Conservation (phyloP, 352 stramenopile species). For the Phytophthora hibernalis region DNA sequence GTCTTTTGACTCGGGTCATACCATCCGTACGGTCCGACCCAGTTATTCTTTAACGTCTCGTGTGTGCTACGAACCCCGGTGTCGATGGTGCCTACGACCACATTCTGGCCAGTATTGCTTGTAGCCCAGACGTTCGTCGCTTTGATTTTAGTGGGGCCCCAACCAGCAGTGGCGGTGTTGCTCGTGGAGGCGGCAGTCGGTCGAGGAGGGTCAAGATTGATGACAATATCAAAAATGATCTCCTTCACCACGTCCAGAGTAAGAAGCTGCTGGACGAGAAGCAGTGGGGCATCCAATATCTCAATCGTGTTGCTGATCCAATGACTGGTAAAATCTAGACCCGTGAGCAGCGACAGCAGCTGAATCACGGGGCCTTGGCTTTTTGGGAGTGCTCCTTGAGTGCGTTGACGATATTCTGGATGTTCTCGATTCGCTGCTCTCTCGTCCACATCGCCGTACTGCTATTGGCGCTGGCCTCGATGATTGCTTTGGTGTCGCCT, state of each 20-base stretch:
- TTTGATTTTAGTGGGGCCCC: conserved; percentile 46
- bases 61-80: conserved; percentile 48
- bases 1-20: conserved; percentile 46
- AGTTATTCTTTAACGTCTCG: conserved; percentile 44
- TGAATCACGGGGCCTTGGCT: conserved; percentile 20
- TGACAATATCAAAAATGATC: conserved; percentile 37
- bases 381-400: conserved; percentile 23
- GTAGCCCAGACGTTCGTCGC: conserved; percentile 44
- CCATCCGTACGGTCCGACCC: conserved; percentile 45
- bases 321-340: conserved; percentile 16
- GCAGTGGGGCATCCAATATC: conserved; percentile 34
- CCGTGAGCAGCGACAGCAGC: conserved; percentile 13
- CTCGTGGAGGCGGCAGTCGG: conserved; percentile 26
- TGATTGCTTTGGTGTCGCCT: conserved; percentile 3
- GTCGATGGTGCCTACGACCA: conserved; percentile 53
- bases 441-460: conserved; percentile 30
- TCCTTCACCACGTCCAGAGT: conserved; percentile 29
- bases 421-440: conserved; percentile 22
- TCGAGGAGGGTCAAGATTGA: conserved; percentile 20
- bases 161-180: conserved; percentile 35
- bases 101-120: conserved; percentile 36
- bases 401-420: conserved; percentile 26
- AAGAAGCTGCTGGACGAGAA: conserved; percentile 31
- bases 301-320: conserved; percentile 57
- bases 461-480: conserved; percentile 14